phyloP scores from a whole-genome alignment of 2,329 filamentous ascomycete genomes.

The Penicillium sp. region DNA sequence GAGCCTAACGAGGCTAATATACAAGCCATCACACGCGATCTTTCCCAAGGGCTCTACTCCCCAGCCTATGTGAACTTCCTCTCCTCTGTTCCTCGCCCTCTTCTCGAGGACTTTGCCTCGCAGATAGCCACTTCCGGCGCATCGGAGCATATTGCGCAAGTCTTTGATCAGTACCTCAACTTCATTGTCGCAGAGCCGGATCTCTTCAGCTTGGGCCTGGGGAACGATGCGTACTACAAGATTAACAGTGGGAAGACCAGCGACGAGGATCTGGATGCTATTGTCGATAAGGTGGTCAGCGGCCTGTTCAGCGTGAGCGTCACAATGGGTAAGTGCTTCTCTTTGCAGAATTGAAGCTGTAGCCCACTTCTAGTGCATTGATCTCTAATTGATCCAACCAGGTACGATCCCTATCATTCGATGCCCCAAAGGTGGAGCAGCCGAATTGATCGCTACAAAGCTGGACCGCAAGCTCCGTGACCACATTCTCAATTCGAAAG shows the following conservation, averaged over 20 bases:
- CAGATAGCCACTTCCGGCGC: slow-evolving; percentile 83
- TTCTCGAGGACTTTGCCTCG: slow-evolving; percentile 92
- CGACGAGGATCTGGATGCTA: slow-evolving; percentile 83
- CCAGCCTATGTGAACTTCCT: slow-evolving; percentile 97
- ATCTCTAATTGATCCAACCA: slow-evolving; percentile 39
- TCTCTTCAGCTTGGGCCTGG: slow-evolving; percentile 90
- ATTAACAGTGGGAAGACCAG: slow-evolving; percentile 90
- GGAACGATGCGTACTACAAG: slow-evolving; percentile 93
- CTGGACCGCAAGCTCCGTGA: slow-evolving; percentile 94
- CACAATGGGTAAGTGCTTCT: slow-evolving; percentile 76
- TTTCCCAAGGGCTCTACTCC: slow-evolving; percentile 84
- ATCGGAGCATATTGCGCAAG: slow-evolving; percentile 84
- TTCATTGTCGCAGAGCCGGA: slow-evolving; percentile 96
- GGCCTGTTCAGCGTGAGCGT: slow-evolving; percentile 97
- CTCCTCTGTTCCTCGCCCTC: slow-evolving; percentile 82
- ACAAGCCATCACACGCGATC: slow-evolving; percentile 77
- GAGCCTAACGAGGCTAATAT: slow-evolving; percentile 84
- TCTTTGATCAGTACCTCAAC: slow-evolving; percentile 96
- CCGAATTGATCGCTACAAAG: slow-evolving; percentile 91
- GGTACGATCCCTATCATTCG: slow-evolving; percentile 92
- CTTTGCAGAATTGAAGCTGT: not conserved
- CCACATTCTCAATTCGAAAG: slow-evolving; percentile 95
- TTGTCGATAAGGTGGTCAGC: slow-evolving; percentile 89
- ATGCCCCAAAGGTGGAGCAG: slow-evolving; percentile 88
- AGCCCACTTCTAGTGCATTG: not conserved